Base-by-base conservation (phyloP, 371 early-diverging fungal species). In the Circinella minor region DNA sequence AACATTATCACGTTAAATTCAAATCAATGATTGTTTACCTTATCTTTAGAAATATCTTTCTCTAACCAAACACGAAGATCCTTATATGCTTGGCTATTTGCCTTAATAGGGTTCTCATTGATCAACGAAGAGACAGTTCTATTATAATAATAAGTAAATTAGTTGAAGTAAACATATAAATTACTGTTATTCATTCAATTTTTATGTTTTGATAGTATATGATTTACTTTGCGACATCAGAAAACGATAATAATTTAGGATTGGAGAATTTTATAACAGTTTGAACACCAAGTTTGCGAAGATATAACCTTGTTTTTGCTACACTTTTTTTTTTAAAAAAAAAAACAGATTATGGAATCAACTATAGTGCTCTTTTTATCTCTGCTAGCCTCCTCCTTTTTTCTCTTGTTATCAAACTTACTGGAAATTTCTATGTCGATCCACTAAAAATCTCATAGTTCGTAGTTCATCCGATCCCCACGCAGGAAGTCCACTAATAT, bases 381-480 rank as follows among this genome's bases (percentile, higher is more conserved):
- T 47, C 3, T 47, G 0, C 9, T 39, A 36, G 17, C 43, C 10
- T 27, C 27, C 27, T 1, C 27, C 27, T 61, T 4, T 17, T 59
- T 43, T 60, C 3, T 11, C n/a, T 36, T 51, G 14, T 51, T 15
- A 39, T 17, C 9, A 51, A 4, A 71, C 74, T 69, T 77, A 80
- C 81, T 81, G 74, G 72, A 84, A 81, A 36, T 80, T 76, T 6
- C 78, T 70, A 71, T 84, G 81, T 14, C 80, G 73, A 66, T 84
- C 84, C 4, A 81, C 77, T 20, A 84, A 66, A 18, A 73, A 69
- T 60, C 84, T 71, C 36, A 84, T 36, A 2, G 84, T 78, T 59
- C 81, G 81, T 13, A 84, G 71, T 66, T 84, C 84, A n/a, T 81
- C 84, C 10, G 80, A 65, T 36, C 80, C 79, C 80, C 81, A 84